Conservation (phyloP, 2,329 filamentous ascomycete species). For the Diaporthe helianthi region DNA sequence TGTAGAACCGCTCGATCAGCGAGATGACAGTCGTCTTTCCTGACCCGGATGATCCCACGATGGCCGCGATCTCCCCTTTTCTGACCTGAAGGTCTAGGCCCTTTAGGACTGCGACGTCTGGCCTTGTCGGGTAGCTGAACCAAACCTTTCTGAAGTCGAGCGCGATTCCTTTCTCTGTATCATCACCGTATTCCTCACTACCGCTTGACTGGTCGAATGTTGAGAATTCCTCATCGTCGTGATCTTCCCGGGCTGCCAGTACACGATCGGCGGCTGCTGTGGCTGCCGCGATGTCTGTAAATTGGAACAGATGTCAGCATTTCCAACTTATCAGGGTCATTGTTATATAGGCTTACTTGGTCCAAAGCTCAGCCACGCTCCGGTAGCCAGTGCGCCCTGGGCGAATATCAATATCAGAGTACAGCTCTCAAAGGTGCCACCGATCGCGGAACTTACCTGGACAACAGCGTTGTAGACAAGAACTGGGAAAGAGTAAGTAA, state of each 20-base stretch:
- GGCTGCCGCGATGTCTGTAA: slow-evolving; percentile 41
- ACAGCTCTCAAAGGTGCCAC: rapidly evolving
- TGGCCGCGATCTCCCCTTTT: neutral
- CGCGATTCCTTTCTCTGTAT: slow-evolving; percentile 40
- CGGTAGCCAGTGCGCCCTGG: slow-evolving; percentile 39
- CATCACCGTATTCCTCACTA: neutral
- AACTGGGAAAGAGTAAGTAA: slow-evolving; percentile 18
- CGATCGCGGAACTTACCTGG: slow-evolving; percentile 38
- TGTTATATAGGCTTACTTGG: no score
- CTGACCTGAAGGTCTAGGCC: slow-evolving; percentile 20
- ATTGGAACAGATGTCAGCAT: neutral
- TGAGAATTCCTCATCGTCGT: neutral
- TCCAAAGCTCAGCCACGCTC: slow-evolving; percentile 44
- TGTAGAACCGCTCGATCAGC: slow-evolving; percentile 22
- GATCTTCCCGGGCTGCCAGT: slow-evolving; percentile 30
- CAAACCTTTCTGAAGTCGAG: slow-evolving; percentile 28
- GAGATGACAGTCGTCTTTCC: slow-evolving; percentile 14
- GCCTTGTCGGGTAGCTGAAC: slow-evolving; percentile 30
- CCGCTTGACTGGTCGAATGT: slow-evolving; percentile 42
- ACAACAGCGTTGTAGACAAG: slow-evolving; percentile 45
- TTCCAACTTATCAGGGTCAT: no score
- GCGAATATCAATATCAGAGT: neutral
- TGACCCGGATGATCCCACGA: neutral
- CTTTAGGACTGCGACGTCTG: slow-evolving; percentile 5
- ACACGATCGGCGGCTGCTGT: slow-evolving; percentile 43